Base-by-base conservation (phyloP, 2,329 filamentous ascomycete genomes). In the Hypomyces rosellus region DNA sequence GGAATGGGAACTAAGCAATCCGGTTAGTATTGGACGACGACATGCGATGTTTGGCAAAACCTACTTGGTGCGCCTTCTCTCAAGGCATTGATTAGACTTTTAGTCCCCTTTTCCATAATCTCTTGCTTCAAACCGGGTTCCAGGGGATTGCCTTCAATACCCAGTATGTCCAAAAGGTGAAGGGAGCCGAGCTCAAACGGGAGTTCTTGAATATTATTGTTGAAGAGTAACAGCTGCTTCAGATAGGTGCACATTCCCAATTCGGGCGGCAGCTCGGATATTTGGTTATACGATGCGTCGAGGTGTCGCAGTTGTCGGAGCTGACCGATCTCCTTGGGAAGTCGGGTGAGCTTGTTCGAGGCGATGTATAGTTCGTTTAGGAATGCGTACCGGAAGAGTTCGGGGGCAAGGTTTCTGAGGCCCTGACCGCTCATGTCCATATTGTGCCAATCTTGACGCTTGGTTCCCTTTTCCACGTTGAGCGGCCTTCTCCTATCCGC, bases 371-470 rank as follows among this genome's bases (percentile, higher is more conserved):
- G 80, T 69, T 95, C 92, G 58, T 88, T 88, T 50, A 99, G 75
- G 67, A 99, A 97, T 41, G 79, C 79, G 69, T 97, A 99, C 58
- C 80, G 77, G 72, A 97, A 97, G 33, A 99, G 75, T 41, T 86
- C 81, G 8, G 81, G 73, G 1, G 90, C 84, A 33, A 99, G 76
- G 52, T 89, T 88, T 58, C 90, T 86, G 45, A 99, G 75, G 16
- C 92, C 92, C 72, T 97, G 93, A n/a, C 93, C 93, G 60, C 91
- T 93, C 66, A 97, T 85, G 69, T 99, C 93, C 60, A 99, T 76
- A 57, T 91, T 90, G 66, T 89, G 82, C 93, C 93, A 97, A 62
- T 91, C 86, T 67, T 96, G 87, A 56, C 85, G 75, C 61, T 84
- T 82, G 55, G 80, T 76, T 52, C 80, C 75, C 61, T 80, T 80